Base-by-base conservation (phyloP, 495 filamentous ascomycete genomes). In the Penicillium flavigenum region DNA sequence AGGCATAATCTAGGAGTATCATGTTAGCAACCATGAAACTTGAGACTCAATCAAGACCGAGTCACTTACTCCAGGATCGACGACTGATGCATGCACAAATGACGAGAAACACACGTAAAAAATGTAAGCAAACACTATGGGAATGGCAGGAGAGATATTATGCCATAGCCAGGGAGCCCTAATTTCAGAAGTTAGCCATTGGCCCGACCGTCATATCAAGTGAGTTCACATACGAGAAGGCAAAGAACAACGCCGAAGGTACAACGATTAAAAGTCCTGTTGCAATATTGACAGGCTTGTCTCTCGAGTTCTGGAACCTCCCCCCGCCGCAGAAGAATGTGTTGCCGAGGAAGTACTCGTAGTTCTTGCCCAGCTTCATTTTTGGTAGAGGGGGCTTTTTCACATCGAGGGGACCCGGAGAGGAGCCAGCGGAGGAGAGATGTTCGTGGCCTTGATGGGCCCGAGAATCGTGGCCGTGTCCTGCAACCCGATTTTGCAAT, bases 331-430 rank as follows among this genome's bases (percentile, higher is more conserved):
- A 95, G 72, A 98, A 98, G 36, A 89, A 76, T 1, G 90, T 96
- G 60, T 96, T 97, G 39, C 95, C 94, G 38, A 85, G 80, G 64
- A 96, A 96, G 72, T 96, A 96, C 70, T 98, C 83, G 70, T 89
- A 89, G 64, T 96, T 96, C 57, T 79, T 84, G 44, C 87, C 89
- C 38, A 82, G 63, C 14, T 81, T 78, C 17, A 68, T 55, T 32
- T 69, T 75, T 20, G 63, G 61, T 11, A 65, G 63, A 26, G 42
- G 51, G 36, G 64, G 52, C 16, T 68, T 69, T 24, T 72, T 69
- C 34, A 67, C 54, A 43, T 76, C 72, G 51, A 75, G 72, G 31
- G 76, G 75, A 14, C 56, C 62, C 16, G 89, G 89, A 14, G 92
- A 90, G 2, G 91, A 92, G 39, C 83, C 83, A 32, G 81, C 82